These are phyloP conservation scores for Fusarium lateritium DNA, from an alignment of 2,329 filamentous ascomycete species.

Conservation along the genomic window DNA sequence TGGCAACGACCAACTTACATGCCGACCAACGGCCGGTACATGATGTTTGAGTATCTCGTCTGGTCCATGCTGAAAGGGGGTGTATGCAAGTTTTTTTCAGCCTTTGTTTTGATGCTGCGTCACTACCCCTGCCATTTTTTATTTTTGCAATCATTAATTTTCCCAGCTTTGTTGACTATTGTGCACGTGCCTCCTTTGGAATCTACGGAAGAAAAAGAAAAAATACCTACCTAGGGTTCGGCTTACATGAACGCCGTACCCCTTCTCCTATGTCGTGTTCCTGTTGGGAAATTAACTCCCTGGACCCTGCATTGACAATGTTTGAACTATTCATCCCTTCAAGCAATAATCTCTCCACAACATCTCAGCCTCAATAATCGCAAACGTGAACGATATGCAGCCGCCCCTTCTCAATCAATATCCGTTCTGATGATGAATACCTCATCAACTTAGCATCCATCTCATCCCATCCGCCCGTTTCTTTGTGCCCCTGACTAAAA, in stretches of 20 bases:
- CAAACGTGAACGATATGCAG: slow-evolving; percentile 23
- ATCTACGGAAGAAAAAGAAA: not conserved
- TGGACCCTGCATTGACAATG: slow-evolving; percentile 43
- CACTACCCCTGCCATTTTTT: slow-evolving; percentile 30
- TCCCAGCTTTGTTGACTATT: slow-evolving; percentile 11
- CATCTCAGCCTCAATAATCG: slow-evolving; percentile 38
- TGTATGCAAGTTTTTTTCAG: slow-evolving; percentile 16
- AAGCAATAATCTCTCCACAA: slow-evolving; percentile 37
- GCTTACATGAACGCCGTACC: slow-evolving; percentile 24
- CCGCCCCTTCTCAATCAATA: slow-evolving; percentile 17
- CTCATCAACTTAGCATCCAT: not conserved
- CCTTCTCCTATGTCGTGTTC: slow-evolving; percentile 48
- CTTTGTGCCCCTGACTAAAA: slow-evolving; percentile 47
- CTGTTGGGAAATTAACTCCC: slow-evolving; percentile 50
- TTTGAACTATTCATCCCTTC: slow-evolving; percentile 34
- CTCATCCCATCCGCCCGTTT: slow-evolving; percentile 8
- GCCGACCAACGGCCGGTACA: slow-evolving; percentile 37
- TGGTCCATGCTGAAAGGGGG: slow-evolving; percentile 28
- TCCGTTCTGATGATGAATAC: slow-evolving; percentile 5
- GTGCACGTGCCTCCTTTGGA: slow-evolving; percentile 40
- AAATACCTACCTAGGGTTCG: slow-evolving; percentile 9
- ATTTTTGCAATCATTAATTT: slow-evolving; percentile 17
- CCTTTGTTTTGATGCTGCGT: slow-evolving; percentile 12
- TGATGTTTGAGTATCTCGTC: slow-evolving; percentile 26
- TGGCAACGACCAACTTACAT: slow-evolving; percentile 34